Evolutionary conservation across 192 early-diverging fungal species (phyloP), one percentile per base, ranked within the genome.

Genomic region (Dissophora ornata): DNA sequence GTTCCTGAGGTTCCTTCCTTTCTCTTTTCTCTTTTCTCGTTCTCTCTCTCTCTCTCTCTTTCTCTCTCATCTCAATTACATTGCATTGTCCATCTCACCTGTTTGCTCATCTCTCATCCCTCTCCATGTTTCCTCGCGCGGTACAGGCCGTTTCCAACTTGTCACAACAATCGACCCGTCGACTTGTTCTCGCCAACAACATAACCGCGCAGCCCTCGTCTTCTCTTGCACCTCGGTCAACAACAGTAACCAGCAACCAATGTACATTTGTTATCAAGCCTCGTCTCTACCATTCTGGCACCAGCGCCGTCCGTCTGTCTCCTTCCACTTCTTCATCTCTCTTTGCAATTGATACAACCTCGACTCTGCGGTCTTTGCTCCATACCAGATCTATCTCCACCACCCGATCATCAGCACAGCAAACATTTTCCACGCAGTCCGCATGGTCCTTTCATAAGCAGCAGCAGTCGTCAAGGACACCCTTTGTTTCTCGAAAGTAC

Each of bases 151-250:
- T 41, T 41, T 15, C 16, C 53, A 49, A 49, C 50, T 34, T 45
- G 30, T 48, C 54, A 48, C 54, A 48, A 1, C 55, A 57, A 21
- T 49, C 64, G n/a, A 48, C 51, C 21, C 52, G 64, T 41, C 54
- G 30, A 22, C 32, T 61, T 18, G 59, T 45, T n/a, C n/a, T n/a
- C n/a, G n/a, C n/a, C n/a, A n/a, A n/a, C 44, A 38, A 11, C 25
- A 46, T 26, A 24, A 52, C 52, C 15, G 49, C 29, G 41, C 51
- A 53, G 41, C 25, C 29, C 16, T 2, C 51, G 13, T 38, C 36
- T 13, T 13, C 36, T 13, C 36, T 38, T 13, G 36, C 36, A 6
- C 13, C 36, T 13, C 36, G 36, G 7, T 9, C 36, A 38, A 6
- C 13, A 6, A 9, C 36, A 38, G 36, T 13, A n/a, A n/a, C n/a